Percentiles rank a stretch among this genome's conserved stretches.
Evolutionary conservation across 345 rosid genomes (phyloP).

Genomic region (Citrus australasica): DNA sequence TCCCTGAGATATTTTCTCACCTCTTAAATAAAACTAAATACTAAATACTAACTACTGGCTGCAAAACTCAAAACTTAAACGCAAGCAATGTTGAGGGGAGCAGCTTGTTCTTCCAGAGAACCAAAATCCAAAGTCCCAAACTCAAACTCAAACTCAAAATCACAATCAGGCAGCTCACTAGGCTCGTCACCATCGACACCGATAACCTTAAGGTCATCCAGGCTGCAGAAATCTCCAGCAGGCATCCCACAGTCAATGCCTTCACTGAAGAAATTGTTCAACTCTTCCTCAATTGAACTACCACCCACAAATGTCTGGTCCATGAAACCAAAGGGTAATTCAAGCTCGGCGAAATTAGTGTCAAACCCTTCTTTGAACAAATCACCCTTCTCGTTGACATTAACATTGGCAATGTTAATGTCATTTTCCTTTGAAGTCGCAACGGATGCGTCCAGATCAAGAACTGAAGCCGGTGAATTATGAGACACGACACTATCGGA

Average conservation of each 20-base stretch:
- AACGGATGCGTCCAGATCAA: constrained; percentile 46
- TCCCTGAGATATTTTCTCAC: constrained; percentile 12
- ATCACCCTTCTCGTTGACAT: constrained; percentile 20
- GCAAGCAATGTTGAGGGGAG: constrained; percentile 52
- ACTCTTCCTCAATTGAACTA: constrained; percentile 29
- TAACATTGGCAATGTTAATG: background rate
- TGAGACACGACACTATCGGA: constrained; percentile 48
- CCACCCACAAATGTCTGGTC: constrained; percentile 32
- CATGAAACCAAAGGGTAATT: constrained; percentile 42
- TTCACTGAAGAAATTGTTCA: constrained; percentile 34
- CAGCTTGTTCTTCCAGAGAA: constrained; percentile 20
- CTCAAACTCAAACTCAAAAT: constrained; percentile 50
- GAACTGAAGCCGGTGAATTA: constrained; percentile 51
- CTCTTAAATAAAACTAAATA: too few relatives aligned
- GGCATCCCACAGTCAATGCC: constrained; percentile 38
- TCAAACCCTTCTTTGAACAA: constrained; percentile 14
- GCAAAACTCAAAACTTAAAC: constrained; percentile 94
- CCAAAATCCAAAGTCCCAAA: constrained; percentile 43
- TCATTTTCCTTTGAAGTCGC: background rate
- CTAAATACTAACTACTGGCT: constrained; percentile 33
- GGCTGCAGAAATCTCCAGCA: constrained; percentile 46
- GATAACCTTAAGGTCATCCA: constrained; percentile 47
- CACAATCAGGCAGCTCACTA: constrained; percentile 73
- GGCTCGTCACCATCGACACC: constrained; percentile 47
- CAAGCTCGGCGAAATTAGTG: constrained; percentile 32